Evolutionary conservation across 1,284 basidiomycete genomes (phyloP).

Genomic region (Xerocomus amazonicus): DNA sequence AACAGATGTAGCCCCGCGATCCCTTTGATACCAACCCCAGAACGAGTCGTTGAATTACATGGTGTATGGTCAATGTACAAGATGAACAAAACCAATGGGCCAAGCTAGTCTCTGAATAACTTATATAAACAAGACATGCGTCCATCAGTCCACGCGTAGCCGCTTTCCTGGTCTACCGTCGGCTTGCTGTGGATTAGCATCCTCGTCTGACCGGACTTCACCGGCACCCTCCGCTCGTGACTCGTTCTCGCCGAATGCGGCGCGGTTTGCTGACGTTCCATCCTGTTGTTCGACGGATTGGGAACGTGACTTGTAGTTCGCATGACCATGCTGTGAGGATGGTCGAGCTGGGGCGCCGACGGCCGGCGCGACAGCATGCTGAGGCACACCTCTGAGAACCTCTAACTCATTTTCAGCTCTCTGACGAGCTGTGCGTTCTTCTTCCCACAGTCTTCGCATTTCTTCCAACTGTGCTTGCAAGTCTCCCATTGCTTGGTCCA

Average conservation of each 20-base stretch:
- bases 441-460: constrained; percentile 68
- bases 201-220: constrained; percentile 19
- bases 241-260: constrained; percentile 16
- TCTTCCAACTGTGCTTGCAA: constrained; percentile 77
- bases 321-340: constrained; percentile 12
- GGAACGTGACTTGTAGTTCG: constrained; percentile 23
- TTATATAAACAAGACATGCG: constrained; percentile 9
- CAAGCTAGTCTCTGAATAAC: constrained; percentile 16
- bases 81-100: constrained; percentile 9
- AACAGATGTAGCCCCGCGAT: too few relatives aligned
- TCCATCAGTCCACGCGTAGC: constrained; percentile 23
- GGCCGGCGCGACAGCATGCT: constrained; percentile 6
- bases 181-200: constrained; percentile 4
- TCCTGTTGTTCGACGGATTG: constrained; percentile 29
- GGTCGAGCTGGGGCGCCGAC: constrained; percentile 11
- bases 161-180: constrained; percentile 32
- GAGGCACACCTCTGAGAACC: constrained; percentile 38
- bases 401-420: constrained; percentile 60
- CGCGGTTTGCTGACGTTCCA: constrained; percentile 10
- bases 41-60: constrained; percentile 6
- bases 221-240: constrained; percentile 20
- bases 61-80: constrained; percentile 9
- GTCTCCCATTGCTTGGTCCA: constrained; percentile 89
- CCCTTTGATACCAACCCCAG: too few relatives aligned
- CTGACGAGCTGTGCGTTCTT: constrained; percentile 57